Evolutionary conservation across 179 eudicot species (phyloP), one percentile per base, ranked within the genome.

Genomic region (Dionaea muscipula): DNA sequence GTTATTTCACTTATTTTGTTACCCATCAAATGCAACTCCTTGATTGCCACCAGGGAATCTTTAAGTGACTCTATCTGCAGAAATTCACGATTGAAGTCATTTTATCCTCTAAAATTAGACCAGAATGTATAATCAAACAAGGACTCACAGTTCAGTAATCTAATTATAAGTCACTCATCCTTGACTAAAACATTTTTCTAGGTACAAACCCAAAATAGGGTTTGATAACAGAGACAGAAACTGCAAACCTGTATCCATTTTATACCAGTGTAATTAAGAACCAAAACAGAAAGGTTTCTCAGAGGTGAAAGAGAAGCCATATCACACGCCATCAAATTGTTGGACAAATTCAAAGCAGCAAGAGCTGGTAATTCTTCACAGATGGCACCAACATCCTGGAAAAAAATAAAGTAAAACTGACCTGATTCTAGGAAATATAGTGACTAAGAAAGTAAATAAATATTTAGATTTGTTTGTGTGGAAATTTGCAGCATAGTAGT

Each of bases 21-120:
- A 61, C 94, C 95, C 85, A 66, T 75, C 62, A 90, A 77, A 82
- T 90, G 97, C 61, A 86, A 79, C 74, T 90, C 97, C 68, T 90
- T 85, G 36, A 90, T 57, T 33, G 55, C 67, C 43, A 82, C 90
- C 24, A 86, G 61, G 46, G 69, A 80, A 39, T 65, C 64, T 74
- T 84, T 74, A 49, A 90, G 87, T 27, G 61, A 48, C 63, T 81
- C 95, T 59, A 90, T 74, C 97, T 90, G 78, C 60, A 31, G 28
- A 68, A 38, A 58, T 33, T 2, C 60, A 45, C 61, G 47, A 13
- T 40, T 26, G 23, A 43, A 21, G 28, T 18, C n/a, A 31, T 10
- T 14, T 15, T 27, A 36, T 20, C 22, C 21, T 36, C 8, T 10
- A 36, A 18, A 28, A 27, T 33, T 24, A 33, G 18, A 18, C 44